phyloP scores from a whole-genome alignment of 345 rosid genomes.

The Murraya paniculata region DNA sequence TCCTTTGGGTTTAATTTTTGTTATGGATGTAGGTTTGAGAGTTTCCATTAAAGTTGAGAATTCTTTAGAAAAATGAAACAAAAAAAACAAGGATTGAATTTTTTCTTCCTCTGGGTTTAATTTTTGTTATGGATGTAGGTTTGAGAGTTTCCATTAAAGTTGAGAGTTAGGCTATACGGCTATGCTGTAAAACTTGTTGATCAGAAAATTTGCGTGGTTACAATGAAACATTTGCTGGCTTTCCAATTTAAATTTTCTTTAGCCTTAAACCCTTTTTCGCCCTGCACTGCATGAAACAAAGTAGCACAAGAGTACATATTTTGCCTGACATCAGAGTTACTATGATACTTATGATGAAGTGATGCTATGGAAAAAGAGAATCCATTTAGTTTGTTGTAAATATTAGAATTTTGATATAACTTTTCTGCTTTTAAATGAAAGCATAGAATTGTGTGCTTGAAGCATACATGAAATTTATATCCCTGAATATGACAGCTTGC shows the following conservation, averaged over 20 bases:
- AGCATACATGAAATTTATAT: background rate
- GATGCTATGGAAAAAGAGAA: background rate
- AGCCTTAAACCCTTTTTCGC: background rate
- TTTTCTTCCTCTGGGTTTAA: background rate
- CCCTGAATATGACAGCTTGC: background rate
- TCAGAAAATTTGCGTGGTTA: background rate
- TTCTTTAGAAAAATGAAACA: background rate
- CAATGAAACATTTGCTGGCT: background rate
- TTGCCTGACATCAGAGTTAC: background rate
- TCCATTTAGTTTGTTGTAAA: background rate
- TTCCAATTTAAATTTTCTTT: background rate
- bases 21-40: background rate
- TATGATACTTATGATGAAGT: background rate
- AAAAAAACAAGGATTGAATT: too few relatives aligned
- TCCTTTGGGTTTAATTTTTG: background rate
- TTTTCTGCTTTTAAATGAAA: background rate
- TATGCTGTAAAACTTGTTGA: background rate
- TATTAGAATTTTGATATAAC: background rate
- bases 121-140: background rate
- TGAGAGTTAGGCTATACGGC: background rate
- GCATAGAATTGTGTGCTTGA: background rate
- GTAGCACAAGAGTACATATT: background rate
- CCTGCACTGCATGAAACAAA: background rate
- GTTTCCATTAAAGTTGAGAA: background rate
- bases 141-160: background rate